These are phyloP conservation scores for Russula emetica DNA, from an alignment of 768 basidiomycete genomes.

Conservation along the genomic window DNA sequence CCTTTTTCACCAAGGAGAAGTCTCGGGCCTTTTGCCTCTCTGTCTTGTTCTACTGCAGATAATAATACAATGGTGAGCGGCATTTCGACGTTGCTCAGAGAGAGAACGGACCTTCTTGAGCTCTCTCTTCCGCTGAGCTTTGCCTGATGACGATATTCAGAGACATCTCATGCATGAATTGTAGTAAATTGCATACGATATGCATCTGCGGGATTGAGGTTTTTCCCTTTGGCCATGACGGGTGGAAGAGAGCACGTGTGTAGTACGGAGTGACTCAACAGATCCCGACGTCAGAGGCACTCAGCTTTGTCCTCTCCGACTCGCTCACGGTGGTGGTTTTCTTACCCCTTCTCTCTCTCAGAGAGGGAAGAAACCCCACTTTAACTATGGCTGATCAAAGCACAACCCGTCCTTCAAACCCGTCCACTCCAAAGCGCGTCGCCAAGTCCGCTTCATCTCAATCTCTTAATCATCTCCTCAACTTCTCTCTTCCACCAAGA, in stretches of 20 bases:
- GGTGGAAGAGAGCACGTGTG: constrained; percentile 1
- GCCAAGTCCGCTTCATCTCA: constrained; percentile 67
- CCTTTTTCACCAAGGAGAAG: constrained; percentile 90
- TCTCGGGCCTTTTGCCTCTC: constrained; percentile 77
- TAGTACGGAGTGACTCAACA: constrained; percentile 32
- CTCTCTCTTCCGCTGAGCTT: constrained; percentile 90
- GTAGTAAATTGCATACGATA: constrained; percentile 54
- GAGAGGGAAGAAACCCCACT: constrained; percentile 45
- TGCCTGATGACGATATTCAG: constrained; percentile 52
- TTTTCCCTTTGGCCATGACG: constrained; percentile 85
- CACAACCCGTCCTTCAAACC: constrained; percentile 32
- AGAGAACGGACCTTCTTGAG: constrained; percentile 73
- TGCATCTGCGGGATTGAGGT: constrained; percentile 90
- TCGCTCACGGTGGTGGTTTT: constrained; percentile 31
- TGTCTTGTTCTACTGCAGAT: constrained; percentile 82
- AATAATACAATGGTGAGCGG: constrained; percentile 8
- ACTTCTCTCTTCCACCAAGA: constrained; percentile 89
- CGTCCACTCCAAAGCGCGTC: constrained; percentile 51
- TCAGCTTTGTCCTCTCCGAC: constrained; percentile 22
- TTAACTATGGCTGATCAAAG: constrained; percentile 26
- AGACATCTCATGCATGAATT: background rate
- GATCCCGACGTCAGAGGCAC: background rate
- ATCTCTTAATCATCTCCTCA: constrained; percentile 81
- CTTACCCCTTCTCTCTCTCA: constrained; percentile 38
- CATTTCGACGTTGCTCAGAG: background rate